These are phyloP conservation scores for Ophiostoma sp. DNA, from an alignment of 2,329 filamentous ascomycete genomes.

Conservation along the genomic window DNA sequence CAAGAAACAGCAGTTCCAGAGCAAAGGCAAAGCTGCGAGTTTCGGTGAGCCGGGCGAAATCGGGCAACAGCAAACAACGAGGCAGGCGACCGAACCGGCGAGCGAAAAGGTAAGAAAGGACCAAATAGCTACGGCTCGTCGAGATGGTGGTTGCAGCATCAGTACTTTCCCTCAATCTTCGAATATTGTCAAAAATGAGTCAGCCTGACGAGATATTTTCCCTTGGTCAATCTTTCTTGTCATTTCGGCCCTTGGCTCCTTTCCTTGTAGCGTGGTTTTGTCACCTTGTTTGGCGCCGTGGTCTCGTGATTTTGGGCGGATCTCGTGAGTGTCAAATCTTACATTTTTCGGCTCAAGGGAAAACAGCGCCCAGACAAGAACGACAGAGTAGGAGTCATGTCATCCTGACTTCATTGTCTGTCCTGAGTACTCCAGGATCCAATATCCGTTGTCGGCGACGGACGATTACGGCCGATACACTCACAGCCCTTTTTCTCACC, in stretches of 20 bases:
- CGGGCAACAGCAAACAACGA: neutral
- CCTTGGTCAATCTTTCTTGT: neutral
- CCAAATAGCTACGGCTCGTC: neutral
- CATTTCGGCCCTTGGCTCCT: neutral
- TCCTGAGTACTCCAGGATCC: neutral
- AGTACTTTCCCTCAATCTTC: neutral
- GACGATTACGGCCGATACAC: neutral
- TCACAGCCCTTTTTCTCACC: neutral
- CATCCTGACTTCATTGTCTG: neutral
- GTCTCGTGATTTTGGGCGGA: constrained; percentile 19
- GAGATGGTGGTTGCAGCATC: neutral
- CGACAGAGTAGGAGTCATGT: neutral
- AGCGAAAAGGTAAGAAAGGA: neutral
- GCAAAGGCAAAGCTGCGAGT: neutral
- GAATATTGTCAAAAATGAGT: constrained; percentile 2
- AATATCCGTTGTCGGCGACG: constrained; percentile 10
- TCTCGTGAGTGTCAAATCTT: constrained; percentile 5
- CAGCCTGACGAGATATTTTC: neutral
- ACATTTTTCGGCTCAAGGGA: neutral
- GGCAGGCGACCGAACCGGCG: neutral
- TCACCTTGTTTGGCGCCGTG: neutral
- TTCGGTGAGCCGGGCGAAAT: neutral
- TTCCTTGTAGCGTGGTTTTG: neutral
- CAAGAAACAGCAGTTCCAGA: neutral
- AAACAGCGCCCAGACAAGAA: neutral